These are phyloP conservation scores for Phaffomyces opuntiae DNA, from an alignment of 805 yeast genomes.

Conservation along the genomic window DNA sequence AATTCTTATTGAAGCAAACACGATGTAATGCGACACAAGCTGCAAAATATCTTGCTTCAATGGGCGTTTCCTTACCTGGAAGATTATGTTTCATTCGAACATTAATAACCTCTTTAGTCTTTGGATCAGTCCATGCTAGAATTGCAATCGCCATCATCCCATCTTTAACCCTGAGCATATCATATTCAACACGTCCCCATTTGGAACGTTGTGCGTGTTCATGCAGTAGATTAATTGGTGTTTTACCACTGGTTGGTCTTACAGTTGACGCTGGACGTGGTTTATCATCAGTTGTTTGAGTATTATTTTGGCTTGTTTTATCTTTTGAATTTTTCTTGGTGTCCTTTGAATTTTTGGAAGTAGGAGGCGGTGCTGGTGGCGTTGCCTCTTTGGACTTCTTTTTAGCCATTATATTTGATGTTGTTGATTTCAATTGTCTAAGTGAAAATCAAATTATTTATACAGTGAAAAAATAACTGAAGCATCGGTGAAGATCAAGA, in stretches of 20 bases:
- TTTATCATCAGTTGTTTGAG: conserved; percentile 1
- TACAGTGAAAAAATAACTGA: too few species aligned
- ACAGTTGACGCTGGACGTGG: conserved; percentile 9
- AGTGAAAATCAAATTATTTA: neutral
- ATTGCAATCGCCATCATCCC: conserved; percentile 64
- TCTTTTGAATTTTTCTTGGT: neutral
- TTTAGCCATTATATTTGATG: neutral
- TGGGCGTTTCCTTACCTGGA: conserved; percentile 66
- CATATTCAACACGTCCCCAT: conserved; percentile 84
- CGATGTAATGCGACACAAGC: conserved; percentile 86
- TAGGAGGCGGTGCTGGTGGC: neutral
- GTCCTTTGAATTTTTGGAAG: neutral
- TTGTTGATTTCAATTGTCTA: neutral
- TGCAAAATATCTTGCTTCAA: conserved; percentile 85
- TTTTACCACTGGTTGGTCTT: conserved; percentile 50
- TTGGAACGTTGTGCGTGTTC: conserved; percentile 83
- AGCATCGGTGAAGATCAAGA: neutral
- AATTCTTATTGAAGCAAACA: conserved; percentile 70
- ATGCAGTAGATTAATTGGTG: conserved; percentile 79
- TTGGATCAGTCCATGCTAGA: conserved; percentile 71
- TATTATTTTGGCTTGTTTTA: neutral
- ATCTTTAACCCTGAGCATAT: conserved; percentile 45
- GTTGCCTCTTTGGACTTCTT: conserved; percentile 1
- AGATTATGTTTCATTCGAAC: conserved; percentile 48
- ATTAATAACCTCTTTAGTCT: conserved; percentile 58